Percentiles rank a stretch among this genome's conserved stretches.
phyloP scores from a whole-genome alignment of 352 stramenopile genomes.

The Lagenidium giganteum region DNA sequence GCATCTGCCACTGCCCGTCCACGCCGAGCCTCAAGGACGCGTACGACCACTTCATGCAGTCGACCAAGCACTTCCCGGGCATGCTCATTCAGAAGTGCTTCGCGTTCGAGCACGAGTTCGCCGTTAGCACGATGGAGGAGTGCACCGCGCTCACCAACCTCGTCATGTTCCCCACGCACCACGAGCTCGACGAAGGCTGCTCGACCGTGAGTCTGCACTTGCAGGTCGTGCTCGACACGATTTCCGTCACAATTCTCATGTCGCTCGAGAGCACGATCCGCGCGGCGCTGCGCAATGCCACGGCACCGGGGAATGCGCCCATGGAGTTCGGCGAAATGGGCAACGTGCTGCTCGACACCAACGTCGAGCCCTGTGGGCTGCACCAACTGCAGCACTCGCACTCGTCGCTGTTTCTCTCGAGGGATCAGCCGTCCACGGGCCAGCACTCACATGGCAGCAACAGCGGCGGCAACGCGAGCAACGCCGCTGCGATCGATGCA shows the following conservation, averaged over 20 bases:
- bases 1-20: conserved; percentile 59
- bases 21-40: conserved; percentile 37
- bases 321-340: conserved; percentile 29
- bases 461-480: too few species aligned
- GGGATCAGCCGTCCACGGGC: too few species aligned
- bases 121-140: conserved; percentile 36
- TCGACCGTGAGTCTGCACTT: conserved; percentile 68
- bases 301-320: too few species aligned
- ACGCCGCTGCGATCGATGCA: too few species aligned
- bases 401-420: background rate
- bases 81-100: conserved; percentile 65
- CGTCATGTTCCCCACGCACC: conserved; percentile 64
- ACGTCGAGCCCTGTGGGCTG: conserved; percentile 78
- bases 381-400: conserved; percentile 21
- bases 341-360: conserved; percentile 65
- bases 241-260: conserved; percentile 69
- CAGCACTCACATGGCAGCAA: too few species aligned
- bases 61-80: conserved; percentile 37
- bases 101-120: conserved; percentile 66
- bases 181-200: conserved; percentile 46
- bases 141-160: conserved; percentile 39
- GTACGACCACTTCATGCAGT: conserved; percentile 42
- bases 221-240: conserved; percentile 57
- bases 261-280: conserved; percentile 57
- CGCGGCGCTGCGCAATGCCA: conserved; percentile 34